Base-by-base conservation (phyloP, 1,139 yeast genomes). In the Blastobotrys arbuscula region DNA sequence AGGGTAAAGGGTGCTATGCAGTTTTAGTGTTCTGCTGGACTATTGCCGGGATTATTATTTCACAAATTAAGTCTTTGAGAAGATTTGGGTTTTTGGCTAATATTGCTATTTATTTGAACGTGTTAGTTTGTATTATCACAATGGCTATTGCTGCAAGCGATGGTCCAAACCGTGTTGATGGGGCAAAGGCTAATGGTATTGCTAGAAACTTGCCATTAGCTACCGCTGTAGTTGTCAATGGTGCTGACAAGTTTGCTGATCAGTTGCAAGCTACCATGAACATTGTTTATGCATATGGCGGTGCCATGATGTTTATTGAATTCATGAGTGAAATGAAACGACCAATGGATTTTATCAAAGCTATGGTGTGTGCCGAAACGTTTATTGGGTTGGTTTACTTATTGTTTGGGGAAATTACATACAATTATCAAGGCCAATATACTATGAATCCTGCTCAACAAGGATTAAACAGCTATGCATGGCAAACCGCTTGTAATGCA, bases 261-360 rank as follows among this genome's bases (percentile, higher is more conserved):
- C 71, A 64, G 55, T 62, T 69, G 31, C 57, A 59, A 46, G 76
- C 70, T 42, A 61, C 71, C 57, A 72, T 70, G 68, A 72, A 73
- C 58, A 70, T 73, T 57, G 76, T 73, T 31, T 73, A 69, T 53
- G 70, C 77, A 4, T 73, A 71, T 62, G 77, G 76, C 50, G 77
- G 77, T 58, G 75, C 77, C 20, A 66, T 72, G 54, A 68, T 73
- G 50, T 73, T 72, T 58, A 63, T 68, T 34, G 75, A 73, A 55
- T 67, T 72, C 53, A 68, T 73, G 71, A 69, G 75, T 7, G 77
- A 73, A 59, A 68, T 73, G 73, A 65, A 65, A 50, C 63, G 72
- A 41, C 77, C 77, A 20, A 61, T 59, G 65, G 77, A 73, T 55
- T 73, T 73, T 63, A 66, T 73, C 70, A 70, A 72, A 59, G 76